Percentiles rank a stretch among this genome's conserved stretches.
phyloP scores from a whole-genome alignment of 345 rosid species.

The Boechera retrofracta region DNA sequence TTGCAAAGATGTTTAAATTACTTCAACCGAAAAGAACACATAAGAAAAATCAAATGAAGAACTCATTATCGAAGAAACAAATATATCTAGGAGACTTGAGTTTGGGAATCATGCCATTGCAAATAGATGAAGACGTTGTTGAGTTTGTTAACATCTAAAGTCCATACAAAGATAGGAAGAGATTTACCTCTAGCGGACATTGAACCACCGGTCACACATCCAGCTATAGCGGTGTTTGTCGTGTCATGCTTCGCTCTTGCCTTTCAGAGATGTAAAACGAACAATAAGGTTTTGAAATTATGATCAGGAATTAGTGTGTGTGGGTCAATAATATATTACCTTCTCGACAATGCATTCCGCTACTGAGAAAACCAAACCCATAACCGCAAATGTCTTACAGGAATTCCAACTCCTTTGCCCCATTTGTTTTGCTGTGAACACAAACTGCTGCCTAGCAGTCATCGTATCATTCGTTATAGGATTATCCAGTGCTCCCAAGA shows the following conservation, averaged over 20 bases:
- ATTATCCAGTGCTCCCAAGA: conserved; percentile 85
- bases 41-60: background rate
- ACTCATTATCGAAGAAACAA: background rate
- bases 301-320: background rate
- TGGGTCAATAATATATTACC: conserved; percentile 48
- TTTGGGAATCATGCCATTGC: background rate
- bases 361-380: conserved; percentile 92
- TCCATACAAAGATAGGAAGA: background rate
- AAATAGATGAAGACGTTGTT: background rate
- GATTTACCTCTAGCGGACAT: conserved; percentile 80
- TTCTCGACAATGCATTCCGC: conserved; percentile 90
- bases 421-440: conserved; percentile 79
- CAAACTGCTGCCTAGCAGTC: conserved; percentile 81
- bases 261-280: conserved; percentile 44
- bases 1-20: background rate
- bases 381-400: conserved; percentile 84
- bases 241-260: conserved; percentile 89
- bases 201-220: conserved; percentile 91
- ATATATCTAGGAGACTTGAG: background rate
- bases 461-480: conserved; percentile 75
- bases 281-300: conserved; percentile 1
- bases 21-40: background rate
- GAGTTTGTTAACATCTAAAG: background rate
- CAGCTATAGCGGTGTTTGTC: conserved; percentile 81
- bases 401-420: conserved; percentile 86